phyloP scores from a whole-genome alignment of 140 eudicot species.

The Flaveria floridana region DNA sequence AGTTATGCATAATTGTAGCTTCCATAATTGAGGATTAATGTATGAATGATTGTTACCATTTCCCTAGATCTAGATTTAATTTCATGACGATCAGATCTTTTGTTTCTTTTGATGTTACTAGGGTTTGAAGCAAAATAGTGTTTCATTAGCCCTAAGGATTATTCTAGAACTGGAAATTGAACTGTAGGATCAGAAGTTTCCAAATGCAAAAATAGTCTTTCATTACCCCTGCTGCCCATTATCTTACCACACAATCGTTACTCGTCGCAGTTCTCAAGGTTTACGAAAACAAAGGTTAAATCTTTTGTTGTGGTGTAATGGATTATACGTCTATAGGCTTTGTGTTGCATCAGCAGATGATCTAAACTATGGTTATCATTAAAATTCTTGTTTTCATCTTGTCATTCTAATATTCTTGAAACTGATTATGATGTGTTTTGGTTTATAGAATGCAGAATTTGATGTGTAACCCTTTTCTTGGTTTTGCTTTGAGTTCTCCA shows the following conservation, averaged over 20 bases:
- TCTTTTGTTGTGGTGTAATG: conserved; percentile 12
- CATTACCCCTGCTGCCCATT: too few relatives aligned
- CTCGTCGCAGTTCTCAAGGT: not conserved
- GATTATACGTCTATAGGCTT: not conserved
- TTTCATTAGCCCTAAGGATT: conserved; percentile 17
- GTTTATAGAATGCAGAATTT: conserved; percentile 42
- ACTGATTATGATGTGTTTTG: not conserved
- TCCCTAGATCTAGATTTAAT: not conserved
- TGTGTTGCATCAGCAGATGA: conserved; percentile 20
- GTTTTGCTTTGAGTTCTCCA: conserved; percentile 33
- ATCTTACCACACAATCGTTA: not conserved
- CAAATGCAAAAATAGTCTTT: conserved; percentile 13
- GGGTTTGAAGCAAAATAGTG: conserved; percentile 24
- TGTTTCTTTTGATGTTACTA: conserved; percentile 18
- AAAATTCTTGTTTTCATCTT: not conserved
- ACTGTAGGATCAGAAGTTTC: conserved; percentile 29
- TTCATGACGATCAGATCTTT: conserved; percentile 1
- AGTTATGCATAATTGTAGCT: not conserved
- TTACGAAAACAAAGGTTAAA: not conserved
- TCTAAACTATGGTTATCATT: conserved; percentile 2
- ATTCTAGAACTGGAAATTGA: conserved; percentile 20
- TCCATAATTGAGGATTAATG: not conserved
- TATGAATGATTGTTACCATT: conserved; percentile 12
- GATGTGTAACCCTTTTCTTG: conserved; percentile 37
- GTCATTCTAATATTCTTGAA: conserved; percentile 2